phyloP scores from a whole-genome alignment of 2,329 filamentous ascomycete species.

The Golovinomyces cichoracearum region DNA sequence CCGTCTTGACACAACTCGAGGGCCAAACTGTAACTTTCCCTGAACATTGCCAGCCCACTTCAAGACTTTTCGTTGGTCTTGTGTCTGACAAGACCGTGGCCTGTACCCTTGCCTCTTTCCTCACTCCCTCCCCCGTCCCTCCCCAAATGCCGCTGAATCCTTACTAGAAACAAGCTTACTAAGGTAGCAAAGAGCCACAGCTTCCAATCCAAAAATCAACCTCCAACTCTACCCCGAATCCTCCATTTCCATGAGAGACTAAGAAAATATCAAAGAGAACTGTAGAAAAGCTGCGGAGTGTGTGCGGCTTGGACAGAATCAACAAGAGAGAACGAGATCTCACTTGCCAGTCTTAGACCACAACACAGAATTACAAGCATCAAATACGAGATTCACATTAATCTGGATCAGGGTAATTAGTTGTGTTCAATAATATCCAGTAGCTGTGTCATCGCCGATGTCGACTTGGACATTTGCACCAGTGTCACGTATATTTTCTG shows the following conservation, averaged over 20 bases:
- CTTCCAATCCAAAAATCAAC: background rate
- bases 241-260: background rate
- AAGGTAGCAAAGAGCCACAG: background rate
- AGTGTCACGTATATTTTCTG: background rate
- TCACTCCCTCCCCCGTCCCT: background rate
- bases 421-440: no score
- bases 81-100: background rate
- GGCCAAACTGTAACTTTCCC: background rate
- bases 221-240: background rate
- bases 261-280: background rate
- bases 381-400: no score
- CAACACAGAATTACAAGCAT: no score
- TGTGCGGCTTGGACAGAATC: background rate
- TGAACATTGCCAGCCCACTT: background rate
- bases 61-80: background rate
- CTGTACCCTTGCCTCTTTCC: background rate
- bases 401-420: no score
- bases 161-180: background rate
- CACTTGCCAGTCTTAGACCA: no score
- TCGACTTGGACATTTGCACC: background rate
- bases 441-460: background rate
- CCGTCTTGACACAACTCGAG: background rate
- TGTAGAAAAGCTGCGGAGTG: background rate
- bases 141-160: background rate
- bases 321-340: background rate